Base-by-base conservation (phyloP, 2,329 filamentous ascomycete species). In the Fusarium musae region DNA sequence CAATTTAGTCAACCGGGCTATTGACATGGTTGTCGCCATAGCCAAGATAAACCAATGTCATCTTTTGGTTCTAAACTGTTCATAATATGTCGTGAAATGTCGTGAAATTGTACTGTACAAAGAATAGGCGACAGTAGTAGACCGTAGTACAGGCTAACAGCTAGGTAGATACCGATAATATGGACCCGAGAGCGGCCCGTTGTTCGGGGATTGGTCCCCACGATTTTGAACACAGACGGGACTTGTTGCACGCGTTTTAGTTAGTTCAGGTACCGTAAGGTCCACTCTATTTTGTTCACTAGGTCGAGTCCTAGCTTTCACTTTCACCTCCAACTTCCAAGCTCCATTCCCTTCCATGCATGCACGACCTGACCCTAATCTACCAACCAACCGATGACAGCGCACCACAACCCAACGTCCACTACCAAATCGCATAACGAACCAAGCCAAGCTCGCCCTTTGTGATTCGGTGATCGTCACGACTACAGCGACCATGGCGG, bases 401-500 rank as follows among this genome's bases (percentile, higher is more conserved):
- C 42, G 46, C 42, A n/a, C 40, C 59, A 65, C 60, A 12, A 64
- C 59, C 11, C 32, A 19, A 49, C 50, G 9, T 34, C 50, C 36
- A 17, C 50, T 40, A 28, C 30, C 30, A 23, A 34, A 21, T 52
- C 40, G 19, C 47, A 39, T 68, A 54, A 30, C 28, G 17, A 32
- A 32, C 9, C 23, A 21, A 74, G 58, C 15, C 23, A 26, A 61
- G 46, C 15, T 19, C 46, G 44, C 17, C 17, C 34, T 43, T 39
- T 61, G 59, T 61, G 46, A 40, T 47, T 57, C 50, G 53, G 54
- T 44, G 40, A 74, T 65, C 43, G 63, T 46, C 36, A 42, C 30
- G 40, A 28, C 9, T 34, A 43, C 49, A 34, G 26, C 66, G 42
- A 67, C 58, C 66, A 83, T 83, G 81, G 78, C 81, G 79, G 93